phyloP scores from a whole-genome alignment of 108 stramenopile genomes.

The Hondaea fermentalgiana region DNA sequence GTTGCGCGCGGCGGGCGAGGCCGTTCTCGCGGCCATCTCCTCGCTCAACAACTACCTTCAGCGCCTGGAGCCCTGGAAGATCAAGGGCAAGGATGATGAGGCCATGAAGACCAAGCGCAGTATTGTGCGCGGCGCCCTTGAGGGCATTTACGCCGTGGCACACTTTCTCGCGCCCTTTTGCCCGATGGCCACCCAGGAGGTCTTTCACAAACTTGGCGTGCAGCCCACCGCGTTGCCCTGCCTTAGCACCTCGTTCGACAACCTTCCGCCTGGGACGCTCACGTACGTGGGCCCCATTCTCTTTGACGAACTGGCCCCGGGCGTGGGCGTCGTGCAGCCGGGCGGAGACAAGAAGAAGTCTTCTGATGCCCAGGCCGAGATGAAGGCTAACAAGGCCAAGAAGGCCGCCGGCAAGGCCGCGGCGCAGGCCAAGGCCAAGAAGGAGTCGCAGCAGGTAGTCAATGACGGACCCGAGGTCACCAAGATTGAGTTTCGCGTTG shows the following conservation, averaged over 20 bases:
- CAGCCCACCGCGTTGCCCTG: constrained; percentile 49
- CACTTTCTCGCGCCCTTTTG: constrained; percentile 84
- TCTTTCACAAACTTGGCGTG: constrained; percentile 79
- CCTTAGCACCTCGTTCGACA: not conserved
- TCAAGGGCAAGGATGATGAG: constrained; percentile 70
- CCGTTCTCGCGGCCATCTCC: constrained; percentile 37
- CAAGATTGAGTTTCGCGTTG: constrained; percentile 69
- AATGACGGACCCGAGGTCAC: constrained; percentile 69
- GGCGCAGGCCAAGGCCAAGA: not conserved
- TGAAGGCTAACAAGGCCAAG: constrained; percentile 58
- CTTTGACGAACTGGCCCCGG: constrained; percentile 49
- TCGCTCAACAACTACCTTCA: constrained; percentile 84
- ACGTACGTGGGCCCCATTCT: not conserved
- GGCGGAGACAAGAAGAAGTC: constrained; percentile 43
- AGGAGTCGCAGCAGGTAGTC: not conserved
- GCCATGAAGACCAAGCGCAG: constrained; percentile 57
- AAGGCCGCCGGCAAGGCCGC: constrained; percentile 37
- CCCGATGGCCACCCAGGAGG: constrained; percentile 64
- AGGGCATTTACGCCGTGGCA: constrained; percentile 79
- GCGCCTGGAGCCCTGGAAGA: constrained; percentile 87
- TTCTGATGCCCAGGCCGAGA: constrained; percentile 63
- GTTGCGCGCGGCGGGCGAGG: constrained; percentile 6
- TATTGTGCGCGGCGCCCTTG: constrained; percentile 76
- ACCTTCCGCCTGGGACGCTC: not conserved
- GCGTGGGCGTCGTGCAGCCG: constrained; percentile 69